phyloP scores from a whole-genome alignment of 345 rosid species.

The Eutrema heterophyllum region DNA sequence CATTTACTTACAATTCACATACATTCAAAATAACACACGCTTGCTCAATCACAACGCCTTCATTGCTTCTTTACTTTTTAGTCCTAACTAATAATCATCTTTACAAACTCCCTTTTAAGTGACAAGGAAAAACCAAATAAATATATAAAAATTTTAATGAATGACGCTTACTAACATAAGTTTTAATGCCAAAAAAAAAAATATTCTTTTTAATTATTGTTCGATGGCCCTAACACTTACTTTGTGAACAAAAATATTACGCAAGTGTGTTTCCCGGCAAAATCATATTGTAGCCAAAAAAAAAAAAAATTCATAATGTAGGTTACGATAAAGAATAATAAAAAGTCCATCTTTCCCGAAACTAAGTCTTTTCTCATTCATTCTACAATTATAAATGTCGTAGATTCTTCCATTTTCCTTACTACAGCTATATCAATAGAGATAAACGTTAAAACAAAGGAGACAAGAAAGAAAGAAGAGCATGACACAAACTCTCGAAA shows the following conservation, averaged over 20 bases:
- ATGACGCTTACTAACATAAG: not conserved
- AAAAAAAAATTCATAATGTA: no score
- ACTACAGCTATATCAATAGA: not conserved
- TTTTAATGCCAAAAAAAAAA: not conserved
- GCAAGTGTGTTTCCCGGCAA: not conserved
- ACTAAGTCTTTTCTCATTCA: not conserved
- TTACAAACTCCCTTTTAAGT: not conserved
- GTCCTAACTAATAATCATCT: not conserved
- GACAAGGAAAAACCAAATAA: not conserved
- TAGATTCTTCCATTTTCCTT: not conserved
- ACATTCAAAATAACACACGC: conserved; percentile 10
- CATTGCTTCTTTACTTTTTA: not conserved
- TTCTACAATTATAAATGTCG: not conserved
- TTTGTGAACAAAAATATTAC: no score
- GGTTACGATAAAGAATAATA: not conserved
- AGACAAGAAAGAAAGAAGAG: not conserved
- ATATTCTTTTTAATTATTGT: not conserved
- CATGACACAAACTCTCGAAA: not conserved
- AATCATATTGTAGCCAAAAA: not conserved
- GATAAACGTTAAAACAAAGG: not conserved
- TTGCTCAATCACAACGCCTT: conserved; percentile 14
- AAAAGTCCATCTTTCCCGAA: not conserved
- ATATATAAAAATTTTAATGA: not conserved
- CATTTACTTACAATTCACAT: not conserved
- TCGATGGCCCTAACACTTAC: no score